These are phyloP conservation scores for Phaeotremella skinneri DNA, from an alignment of 768 basidiomycete species.

Conservation along the genomic window DNA sequence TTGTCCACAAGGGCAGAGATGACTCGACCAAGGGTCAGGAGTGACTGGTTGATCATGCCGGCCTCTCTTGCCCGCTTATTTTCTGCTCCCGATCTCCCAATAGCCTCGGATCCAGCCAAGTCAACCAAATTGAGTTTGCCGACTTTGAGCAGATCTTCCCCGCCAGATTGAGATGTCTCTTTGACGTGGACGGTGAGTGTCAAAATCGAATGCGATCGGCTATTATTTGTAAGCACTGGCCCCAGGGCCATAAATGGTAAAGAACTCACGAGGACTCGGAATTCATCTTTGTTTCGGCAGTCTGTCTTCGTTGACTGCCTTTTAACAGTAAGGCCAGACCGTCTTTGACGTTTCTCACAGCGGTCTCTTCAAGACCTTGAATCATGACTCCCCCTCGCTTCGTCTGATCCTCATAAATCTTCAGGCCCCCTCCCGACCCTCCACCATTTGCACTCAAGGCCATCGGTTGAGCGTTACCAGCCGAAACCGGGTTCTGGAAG, in stretches of 20 bases:
- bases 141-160: constrained; percentile 84
- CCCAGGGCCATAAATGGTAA: background rate
- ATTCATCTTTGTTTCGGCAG: constrained; percentile 95
- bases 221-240: constrained; percentile 17
- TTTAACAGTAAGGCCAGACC: constrained; percentile 80
- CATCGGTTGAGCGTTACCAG: constrained; percentile 12
- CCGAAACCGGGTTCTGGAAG: constrained; percentile 50
- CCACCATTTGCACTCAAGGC: constrained; percentile 9
- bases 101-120: constrained; percentile 94
- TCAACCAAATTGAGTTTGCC: constrained; percentile 98
- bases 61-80: constrained; percentile 93
- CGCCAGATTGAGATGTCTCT: constrained; percentile 65
- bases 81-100: constrained; percentile 91
- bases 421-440: constrained; percentile 57
- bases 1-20: constrained; percentile 94
- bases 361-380: constrained; percentile 87
- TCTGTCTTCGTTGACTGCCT: constrained; percentile 85
- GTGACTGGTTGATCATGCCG: constrained; percentile 97
- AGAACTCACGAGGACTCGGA: constrained; percentile 56
- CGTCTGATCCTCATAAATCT: constrained; percentile 86
- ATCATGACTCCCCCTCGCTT: constrained; percentile 82
- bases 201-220: constrained; percentile 96
- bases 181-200: constrained; percentile 93
- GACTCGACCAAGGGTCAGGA: constrained; percentile 92
- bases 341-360: constrained; percentile 76